Evolutionary conservation across 495 filamentous ascomycete genomes (phyloP).

Genomic region (Talaromyces thailandensis): DNA sequence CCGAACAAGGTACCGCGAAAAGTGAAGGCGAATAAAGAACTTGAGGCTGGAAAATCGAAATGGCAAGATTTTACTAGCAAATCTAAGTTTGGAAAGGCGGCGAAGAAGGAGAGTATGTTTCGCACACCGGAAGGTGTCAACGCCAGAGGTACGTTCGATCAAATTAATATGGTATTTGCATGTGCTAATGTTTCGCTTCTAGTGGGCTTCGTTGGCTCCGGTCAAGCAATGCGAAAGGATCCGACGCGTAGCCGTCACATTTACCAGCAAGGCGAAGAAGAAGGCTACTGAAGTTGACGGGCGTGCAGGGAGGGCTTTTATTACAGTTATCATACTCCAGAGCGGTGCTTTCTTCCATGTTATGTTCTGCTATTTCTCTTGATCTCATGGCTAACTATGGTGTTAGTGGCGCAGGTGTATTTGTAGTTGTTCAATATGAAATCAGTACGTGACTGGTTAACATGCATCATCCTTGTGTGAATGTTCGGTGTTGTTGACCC

Average conservation of each 20-base stretch:
- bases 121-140: conserved; percentile 78
- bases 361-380: conserved; percentile 7
- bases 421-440: conserved; percentile 7
- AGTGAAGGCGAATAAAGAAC: conserved; percentile 80
- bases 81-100: conserved; percentile 61
- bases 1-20: conserved; percentile 65
- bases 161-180: background rate
- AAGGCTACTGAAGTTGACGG: conserved; percentile 35
- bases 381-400: conserved; percentile 26
- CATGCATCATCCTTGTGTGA: background rate
- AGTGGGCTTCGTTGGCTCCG: conserved; percentile 96
- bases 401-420: conserved; percentile 21
- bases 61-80: conserved; percentile 89
- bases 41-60: conserved; percentile 84
- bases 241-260: conserved; percentile 73
- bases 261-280: conserved; percentile 73
- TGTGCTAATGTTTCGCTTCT: conserved; percentile 5
- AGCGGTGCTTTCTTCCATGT: conserved; percentile 8
- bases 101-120: conserved; percentile 95
- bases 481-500: background rate
- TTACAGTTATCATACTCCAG: conserved; percentile 5
- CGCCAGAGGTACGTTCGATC: conserved; percentile 58
- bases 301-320: background rate
- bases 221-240: conserved; percentile 90
- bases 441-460: background rate